phyloP scores from a whole-genome alignment of 1,284 basidiomycete species.

The Ceratorhiza oryzae-sativae region DNA sequence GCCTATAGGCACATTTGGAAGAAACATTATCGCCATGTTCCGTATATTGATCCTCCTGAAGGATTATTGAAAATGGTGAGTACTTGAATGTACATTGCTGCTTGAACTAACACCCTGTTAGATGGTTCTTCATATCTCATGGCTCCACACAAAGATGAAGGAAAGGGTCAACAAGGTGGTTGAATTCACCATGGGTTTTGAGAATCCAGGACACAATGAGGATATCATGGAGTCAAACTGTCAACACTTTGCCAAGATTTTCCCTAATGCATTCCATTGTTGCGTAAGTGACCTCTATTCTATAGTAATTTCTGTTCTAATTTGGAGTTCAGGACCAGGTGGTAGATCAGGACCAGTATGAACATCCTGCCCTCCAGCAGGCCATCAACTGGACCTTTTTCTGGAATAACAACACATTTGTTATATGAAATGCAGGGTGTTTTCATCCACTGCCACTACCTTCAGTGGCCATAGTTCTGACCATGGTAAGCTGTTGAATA shows the following conservation, averaged over 20 bases:
- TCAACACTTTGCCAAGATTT: neutral
- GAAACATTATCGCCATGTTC: neutral
- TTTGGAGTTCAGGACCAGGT: neutral
- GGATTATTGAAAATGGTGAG: neutral
- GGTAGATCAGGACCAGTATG: neutral
- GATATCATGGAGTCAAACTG: neutral
- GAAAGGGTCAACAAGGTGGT: neutral
- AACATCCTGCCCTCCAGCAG: neutral
- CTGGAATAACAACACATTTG: neutral
- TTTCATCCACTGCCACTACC: neutral
- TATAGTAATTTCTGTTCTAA: neutral
- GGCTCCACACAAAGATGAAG: neutral
- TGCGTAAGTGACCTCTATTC: neutral
- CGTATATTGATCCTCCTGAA: neutral
- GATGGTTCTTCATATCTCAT: neutral
- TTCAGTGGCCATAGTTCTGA: slow-evolving; percentile 5
- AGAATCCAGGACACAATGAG: neutral
- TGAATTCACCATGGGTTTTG: neutral
- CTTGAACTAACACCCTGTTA: neutral
- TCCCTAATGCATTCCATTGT: slow-evolving; percentile 18
- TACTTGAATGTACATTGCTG: neutral
- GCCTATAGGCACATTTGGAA: neutral
- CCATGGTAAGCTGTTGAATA: neutral
- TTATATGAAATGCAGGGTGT: neutral
- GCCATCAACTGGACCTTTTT: slow-evolving; percentile 4